Base-by-base conservation (phyloP, 352 stramenopile genomes). In the Pythium aristosporum region DNA sequence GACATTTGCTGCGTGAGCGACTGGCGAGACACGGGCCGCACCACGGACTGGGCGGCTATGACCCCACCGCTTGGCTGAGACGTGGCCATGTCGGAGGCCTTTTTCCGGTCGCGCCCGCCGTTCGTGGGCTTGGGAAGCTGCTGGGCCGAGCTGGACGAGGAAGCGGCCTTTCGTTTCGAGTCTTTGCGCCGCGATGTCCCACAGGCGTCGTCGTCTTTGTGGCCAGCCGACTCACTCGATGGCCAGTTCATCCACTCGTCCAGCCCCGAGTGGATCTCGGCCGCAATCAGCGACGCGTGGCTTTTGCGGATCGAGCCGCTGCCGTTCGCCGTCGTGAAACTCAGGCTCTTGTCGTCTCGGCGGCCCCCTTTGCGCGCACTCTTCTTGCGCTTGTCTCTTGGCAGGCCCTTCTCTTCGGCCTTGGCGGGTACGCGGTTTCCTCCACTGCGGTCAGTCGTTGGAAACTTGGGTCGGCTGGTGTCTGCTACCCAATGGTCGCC, bases 371-470 rank as follows among this genome's bases (percentile, higher is more conserved):
- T 67, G 30, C 59, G 57, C 11, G 57, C 53, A 18, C 51, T 64
- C 53, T 72, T 72, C 37, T 66, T 66, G 4, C 63, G 48, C 57
- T 57, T 61, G 51, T 71, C 64, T 42, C 66, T 71, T 13, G 50
- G 15, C 9, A 60, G 32, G 7, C 34, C 5, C 57, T 66, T 71
- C 0, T 71, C 64, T 46, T 71, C 64, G 23, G 64, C 64, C 32
- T 71, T 71, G 11, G 57, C 15, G n/a, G 64, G 51, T 16, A 69
- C 55, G 8, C 47, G 32, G 1, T 4, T 36, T n/a, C 28, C 50
- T 34, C 36, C 42, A 30, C 3, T 46, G 20, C 61, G 61, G 7
- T 63, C 62, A 8, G 53, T 64, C 16, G 49, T 56, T 13, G 47
- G 32, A 48, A 62, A 57, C 34, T 57, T 61, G 39, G 32, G 63